Base-by-base conservation (phyloP, 768 basidiomycete genomes). In the Paxillus rubicundulus region DNA sequence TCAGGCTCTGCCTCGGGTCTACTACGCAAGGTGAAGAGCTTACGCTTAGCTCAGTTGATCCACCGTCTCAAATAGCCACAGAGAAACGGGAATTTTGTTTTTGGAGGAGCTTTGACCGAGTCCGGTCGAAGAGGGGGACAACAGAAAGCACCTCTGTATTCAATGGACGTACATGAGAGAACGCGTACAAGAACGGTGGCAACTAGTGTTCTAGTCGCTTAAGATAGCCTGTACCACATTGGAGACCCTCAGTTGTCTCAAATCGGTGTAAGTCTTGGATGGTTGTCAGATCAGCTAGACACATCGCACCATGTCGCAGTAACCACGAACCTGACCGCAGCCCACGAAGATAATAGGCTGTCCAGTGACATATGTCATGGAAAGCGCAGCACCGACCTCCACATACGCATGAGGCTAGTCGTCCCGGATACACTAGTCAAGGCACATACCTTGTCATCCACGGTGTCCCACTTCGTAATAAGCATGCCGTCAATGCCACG, bases 271-370 rank as follows among this genome's bases (percentile, higher is more conserved):
- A 1, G 97, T 99, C 88, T 98, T 21, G 8, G 4, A 21, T 14
- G 14, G 27, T 33, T 21, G 50, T 53, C 40, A 39, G 21, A 48
- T 63, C 53, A 67, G 51, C 17, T 53, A n/a, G 41, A 21, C 34
- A 21, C 16, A 37, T 48, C 52, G 45, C 30, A 41, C 37, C 36
- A 36, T 9, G 21, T 4, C 33, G n/a, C 41, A 39, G 39, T 14
- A 28, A 51, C 21, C 44, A 66, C 84, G 37, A 58, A 92, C 90
- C 87, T 95, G 94, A 34, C 97, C 97, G 63, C 93, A 97, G 7
- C 97, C 97, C 57, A 99, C 93, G 68, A 99, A 99, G 20, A 98
- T 79, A 72, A 99, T 98, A 16, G 97, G 96, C 66, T 98, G 95
- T 20, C 97, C 96, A 2, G 97, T 98, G 49, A 98, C 92, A 70